These are phyloP conservation scores for Pestalotiopsis sp. DNA, from an alignment of 2,329 filamentous ascomycete genomes.

Conservation along the genomic window DNA sequence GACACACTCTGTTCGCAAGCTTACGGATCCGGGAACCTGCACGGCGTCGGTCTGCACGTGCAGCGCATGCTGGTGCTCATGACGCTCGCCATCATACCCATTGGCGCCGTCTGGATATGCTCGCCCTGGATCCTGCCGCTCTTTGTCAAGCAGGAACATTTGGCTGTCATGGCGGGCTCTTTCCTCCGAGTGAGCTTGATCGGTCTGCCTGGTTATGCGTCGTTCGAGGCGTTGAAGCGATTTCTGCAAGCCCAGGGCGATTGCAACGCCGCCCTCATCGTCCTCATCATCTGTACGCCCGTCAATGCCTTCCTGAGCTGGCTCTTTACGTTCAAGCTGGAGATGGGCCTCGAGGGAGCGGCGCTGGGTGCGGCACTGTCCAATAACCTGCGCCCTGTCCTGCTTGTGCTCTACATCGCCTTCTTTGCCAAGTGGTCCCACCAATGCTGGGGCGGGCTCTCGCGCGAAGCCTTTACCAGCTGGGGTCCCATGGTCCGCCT, in stretches of 20 bases:
- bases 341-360: conserved; percentile 52
- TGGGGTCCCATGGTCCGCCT: conserved; percentile 44
- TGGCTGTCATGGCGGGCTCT: conserved; percentile 50
- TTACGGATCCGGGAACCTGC: conserved; percentile 49
- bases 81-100: conserved; percentile 47
- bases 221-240: conserved; percentile 56
- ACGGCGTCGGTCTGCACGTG: conserved; percentile 52
- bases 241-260: conserved; percentile 58
- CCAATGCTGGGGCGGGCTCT: conserved; percentile 48
- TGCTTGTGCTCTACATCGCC: conserved; percentile 49
- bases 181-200: conserved; percentile 52
- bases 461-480: conserved; percentile 34
- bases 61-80: conserved; percentile 56
- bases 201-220: conserved; percentile 54
- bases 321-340: conserved; percentile 44
- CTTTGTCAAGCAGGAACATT: conserved; percentile 47
- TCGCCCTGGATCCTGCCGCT: conserved; percentile 48
- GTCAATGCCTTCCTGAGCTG: conserved; percentile 52
- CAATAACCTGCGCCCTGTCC: conserved; percentile 48
- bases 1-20: conserved; percentile 55
- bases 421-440: conserved; percentile 41
- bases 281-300: conserved; percentile 49
- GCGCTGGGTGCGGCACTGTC: conserved; percentile 51
- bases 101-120: conserved; percentile 50
- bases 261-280: conserved; percentile 50